These are phyloP conservation scores for Penicillium sp. DNA, from an alignment of 2,329 filamentous ascomycete species.

Conservation along the genomic window DNA sequence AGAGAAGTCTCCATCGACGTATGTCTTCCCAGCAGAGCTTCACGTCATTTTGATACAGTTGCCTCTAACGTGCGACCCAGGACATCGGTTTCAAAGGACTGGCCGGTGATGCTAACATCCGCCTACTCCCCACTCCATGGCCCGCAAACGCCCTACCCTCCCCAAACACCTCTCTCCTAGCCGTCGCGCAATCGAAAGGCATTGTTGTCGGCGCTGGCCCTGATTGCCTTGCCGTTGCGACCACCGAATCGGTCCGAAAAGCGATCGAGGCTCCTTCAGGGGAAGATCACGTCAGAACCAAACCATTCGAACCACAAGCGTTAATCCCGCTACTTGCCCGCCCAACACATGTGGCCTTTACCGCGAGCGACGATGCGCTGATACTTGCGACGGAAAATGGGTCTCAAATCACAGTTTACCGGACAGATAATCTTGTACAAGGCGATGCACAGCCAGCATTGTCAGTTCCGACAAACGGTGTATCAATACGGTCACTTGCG, in stretches of 20 bases:
- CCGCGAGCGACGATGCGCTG: constrained; percentile 82
- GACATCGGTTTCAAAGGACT: constrained; percentile 79
- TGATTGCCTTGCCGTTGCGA: constrained; percentile 73
- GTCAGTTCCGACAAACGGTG: constrained; percentile 74
- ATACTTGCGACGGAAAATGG: constrained; percentile 79
- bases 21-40: constrained; percentile 23
- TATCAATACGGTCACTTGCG: constrained; percentile 70
- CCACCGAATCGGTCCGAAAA: constrained; percentile 75
- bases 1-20: constrained; percentile 82
- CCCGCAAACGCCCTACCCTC: constrained; percentile 67
- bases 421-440: constrained; percentile 67
- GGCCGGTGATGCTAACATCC: constrained; percentile 78
- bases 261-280: constrained; percentile 66
- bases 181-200: constrained; percentile 76
- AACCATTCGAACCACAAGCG: constrained; percentile 71
- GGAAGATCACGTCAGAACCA: constrained; percentile 62
- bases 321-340: constrained; percentile 71
- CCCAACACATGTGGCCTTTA: constrained; percentile 87
- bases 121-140: constrained; percentile 77
- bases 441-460: constrained; percentile 69
- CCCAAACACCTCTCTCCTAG: constrained; percentile 78
- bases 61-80: constrained; percentile 41
- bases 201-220: constrained; percentile 87
- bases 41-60: not conserved
- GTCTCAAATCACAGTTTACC: constrained; percentile 81